Evolutionary conservation across 495 filamentous ascomycete species (phyloP).

Genomic region (Talaromyces thailandensis): DNA sequence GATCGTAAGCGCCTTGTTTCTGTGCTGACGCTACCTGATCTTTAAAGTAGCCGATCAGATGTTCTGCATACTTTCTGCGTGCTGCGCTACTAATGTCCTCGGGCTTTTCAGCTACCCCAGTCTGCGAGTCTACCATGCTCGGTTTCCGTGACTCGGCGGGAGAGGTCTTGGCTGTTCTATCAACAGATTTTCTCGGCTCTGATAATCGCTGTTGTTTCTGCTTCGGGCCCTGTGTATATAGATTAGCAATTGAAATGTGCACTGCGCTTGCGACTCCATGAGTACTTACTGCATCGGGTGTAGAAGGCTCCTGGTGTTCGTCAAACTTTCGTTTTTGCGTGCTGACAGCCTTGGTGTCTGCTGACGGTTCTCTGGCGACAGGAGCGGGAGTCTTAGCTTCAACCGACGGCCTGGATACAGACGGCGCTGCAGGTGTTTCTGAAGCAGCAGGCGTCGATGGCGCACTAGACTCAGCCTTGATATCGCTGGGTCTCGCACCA

Average conservation of each 20-base stretch:
- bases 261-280: background rate
- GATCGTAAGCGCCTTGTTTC: constrained; percentile 39
- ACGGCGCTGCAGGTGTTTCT: constrained; percentile 3
- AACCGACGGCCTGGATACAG: constrained; percentile 13
- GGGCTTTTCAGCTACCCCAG: constrained; percentile 21
- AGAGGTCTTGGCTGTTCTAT: constrained; percentile 8
- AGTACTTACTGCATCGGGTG: constrained; percentile 24
- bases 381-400: constrained; percentile 15
- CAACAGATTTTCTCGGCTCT: constrained; percentile 10
- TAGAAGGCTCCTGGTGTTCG: constrained; percentile 21
- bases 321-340: constrained; percentile 38
- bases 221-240: constrained; percentile 24
- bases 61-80: constrained; percentile 40
- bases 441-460: constrained; percentile 23
- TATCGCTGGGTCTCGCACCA: constrained; percentile 26
- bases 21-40: constrained; percentile 41
- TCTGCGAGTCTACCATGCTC: constrained; percentile 16
- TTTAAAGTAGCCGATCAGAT: constrained; percentile 45
- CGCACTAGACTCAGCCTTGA: constrained; percentile 14
- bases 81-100: constrained; percentile 38
- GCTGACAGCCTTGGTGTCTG: constrained; percentile 23
- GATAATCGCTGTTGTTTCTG: constrained; percentile 32
- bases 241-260: constrained; percentile 5
- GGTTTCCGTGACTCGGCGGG: constrained; percentile 24
- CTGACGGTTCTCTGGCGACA: constrained; percentile 20